phyloP scores from a whole-genome alignment of 1,284 basidiomycete genomes.

The Pseudomicrostroma phylloplanum region DNA sequence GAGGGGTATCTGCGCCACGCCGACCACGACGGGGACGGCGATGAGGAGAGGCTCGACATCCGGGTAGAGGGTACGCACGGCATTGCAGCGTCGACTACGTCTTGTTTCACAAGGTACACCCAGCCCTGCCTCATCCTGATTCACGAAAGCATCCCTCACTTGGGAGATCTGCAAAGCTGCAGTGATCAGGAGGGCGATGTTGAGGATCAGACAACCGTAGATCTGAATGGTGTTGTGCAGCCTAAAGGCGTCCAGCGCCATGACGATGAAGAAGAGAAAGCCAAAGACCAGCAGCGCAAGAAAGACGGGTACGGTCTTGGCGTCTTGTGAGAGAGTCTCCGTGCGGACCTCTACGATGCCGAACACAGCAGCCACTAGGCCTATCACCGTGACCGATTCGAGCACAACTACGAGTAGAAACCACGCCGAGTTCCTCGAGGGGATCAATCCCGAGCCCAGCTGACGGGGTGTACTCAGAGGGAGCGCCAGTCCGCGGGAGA shows the following conservation, averaged over 20 bases:
- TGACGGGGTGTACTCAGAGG: no score
- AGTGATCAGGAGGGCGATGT: constrained; percentile 33
- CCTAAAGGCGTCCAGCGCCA: constrained; percentile 36
- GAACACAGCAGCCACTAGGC: constrained; percentile 33
- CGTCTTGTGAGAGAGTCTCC: constrained; percentile 21
- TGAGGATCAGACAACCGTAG: constrained; percentile 27
- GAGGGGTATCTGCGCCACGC: constrained; percentile 28
- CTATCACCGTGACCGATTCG: constrained; percentile 31
- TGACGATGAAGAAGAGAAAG: constrained; percentile 30
- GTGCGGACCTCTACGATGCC: constrained; percentile 20
- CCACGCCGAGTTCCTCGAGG: constrained; percentile 10
- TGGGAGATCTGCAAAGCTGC: constrained; percentile 37
- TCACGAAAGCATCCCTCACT: constrained; percentile 28
- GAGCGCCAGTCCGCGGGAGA: no score
- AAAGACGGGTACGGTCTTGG: constrained; percentile 42
- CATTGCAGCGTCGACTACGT: constrained; percentile 17
- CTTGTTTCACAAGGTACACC: constrained; percentile 24
- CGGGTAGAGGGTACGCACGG: constrained; percentile 22
- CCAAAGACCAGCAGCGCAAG: constrained; percentile 38
- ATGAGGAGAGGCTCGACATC: constrained; percentile 28
- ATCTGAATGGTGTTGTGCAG: constrained; percentile 43
- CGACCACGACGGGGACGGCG: constrained; percentile 30
- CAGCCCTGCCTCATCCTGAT: constrained; percentile 20
- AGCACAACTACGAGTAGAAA: constrained; percentile 20
- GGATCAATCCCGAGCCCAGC: neutral